Base-by-base conservation (phyloP, 495 filamentous ascomycete genomes). In the Neurospora sp. region DNA sequence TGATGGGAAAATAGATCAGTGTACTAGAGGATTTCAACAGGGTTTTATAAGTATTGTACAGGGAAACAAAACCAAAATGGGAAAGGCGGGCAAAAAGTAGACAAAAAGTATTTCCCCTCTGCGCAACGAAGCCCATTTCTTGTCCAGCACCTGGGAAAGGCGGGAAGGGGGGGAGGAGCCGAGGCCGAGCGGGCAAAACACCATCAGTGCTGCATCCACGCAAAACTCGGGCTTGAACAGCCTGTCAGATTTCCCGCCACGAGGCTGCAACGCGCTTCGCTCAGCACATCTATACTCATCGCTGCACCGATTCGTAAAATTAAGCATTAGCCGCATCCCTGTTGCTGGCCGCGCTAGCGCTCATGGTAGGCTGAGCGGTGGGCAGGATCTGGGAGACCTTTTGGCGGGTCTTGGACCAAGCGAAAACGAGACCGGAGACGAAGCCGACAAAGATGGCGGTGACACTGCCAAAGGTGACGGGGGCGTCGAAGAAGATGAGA, bases 401-500 rank as follows among this genome's bases (percentile, higher is more conserved):
- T 82, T 96, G 93, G 83, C 92, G 90, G 75, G 97, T 88, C 86
- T 98, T 98, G 77, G 94, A 91, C 74, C 94, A 87, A n/a, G 96
- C 85, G 75, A 94, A 99, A 38, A 99, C 93, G 73, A 99, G 87
- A 73, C 96, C 96, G 75, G 91, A 94, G 77, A 97, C 82, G 80
- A 97, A 99, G 22, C 96, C 96, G 69, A 98, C 86, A 68, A 86
- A 82, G 75, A 99, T 98, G 74, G 95, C 95, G 40, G 93, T 92
- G 11, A 97, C 91, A 79, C 91, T 93, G 71, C 92, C 92, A 74
- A 99, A 88, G n/a, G 95, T 99, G 79, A 97, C 90, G 0, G 96
- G 93, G 0, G 94, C 94, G 76, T 96, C 89, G 84, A 99, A 99
- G 87, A 99, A 99, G 75, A 99, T 82, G 41, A 99, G 86, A 61